phyloP scores from a whole-genome alignment of 331 rosid species.

The Quercus phellos region DNA sequence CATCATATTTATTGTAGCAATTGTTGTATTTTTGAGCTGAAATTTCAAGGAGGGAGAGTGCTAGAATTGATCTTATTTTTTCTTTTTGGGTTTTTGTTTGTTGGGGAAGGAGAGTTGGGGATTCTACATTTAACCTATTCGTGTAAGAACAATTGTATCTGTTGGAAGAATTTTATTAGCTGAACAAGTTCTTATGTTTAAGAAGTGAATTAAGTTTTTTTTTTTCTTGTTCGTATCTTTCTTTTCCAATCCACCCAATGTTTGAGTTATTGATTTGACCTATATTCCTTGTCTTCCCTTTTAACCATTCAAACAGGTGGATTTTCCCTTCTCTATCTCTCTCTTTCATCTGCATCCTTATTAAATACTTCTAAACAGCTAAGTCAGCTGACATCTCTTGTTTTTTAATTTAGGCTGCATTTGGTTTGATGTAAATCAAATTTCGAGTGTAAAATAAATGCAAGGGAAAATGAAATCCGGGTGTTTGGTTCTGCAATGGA shows the following conservation, averaged over 20 bases:
- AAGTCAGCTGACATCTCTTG: too few relatives aligned
- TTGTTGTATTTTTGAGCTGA: conserved; percentile 18
- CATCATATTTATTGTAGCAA: conserved; percentile 20
- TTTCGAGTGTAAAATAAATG: too few relatives aligned
- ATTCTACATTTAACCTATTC: conserved; percentile 2
- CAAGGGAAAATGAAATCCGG: too few relatives aligned
- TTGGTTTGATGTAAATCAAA: too few relatives aligned
- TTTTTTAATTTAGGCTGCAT: too few relatives aligned
- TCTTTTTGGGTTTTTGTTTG: conserved; percentile 15
- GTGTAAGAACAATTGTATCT: conserved; percentile 17
- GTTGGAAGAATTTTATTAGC: conserved; percentile 8
- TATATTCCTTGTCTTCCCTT: too few relatives aligned
- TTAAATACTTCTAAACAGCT: accelerated
- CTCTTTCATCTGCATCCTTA: too few relatives aligned
- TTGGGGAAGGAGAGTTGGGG: conserved; percentile 30
- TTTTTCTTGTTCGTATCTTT: background rate
- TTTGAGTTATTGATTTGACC: too few relatives aligned
- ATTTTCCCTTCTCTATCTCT: too few relatives aligned
- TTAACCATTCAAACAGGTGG: too few relatives aligned
- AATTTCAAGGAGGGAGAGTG: conserved; percentile 23
- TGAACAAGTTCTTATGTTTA: conserved; percentile 2
- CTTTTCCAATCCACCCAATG: too few relatives aligned
- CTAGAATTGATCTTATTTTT: conserved; percentile 24
- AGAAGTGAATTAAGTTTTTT: conserved; percentile 11
- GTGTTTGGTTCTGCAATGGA: too few relatives aligned